phyloP scores from a whole-genome alignment of 371 early-diverging fungal species.

The Lichtheimia corymbifera region DNA sequence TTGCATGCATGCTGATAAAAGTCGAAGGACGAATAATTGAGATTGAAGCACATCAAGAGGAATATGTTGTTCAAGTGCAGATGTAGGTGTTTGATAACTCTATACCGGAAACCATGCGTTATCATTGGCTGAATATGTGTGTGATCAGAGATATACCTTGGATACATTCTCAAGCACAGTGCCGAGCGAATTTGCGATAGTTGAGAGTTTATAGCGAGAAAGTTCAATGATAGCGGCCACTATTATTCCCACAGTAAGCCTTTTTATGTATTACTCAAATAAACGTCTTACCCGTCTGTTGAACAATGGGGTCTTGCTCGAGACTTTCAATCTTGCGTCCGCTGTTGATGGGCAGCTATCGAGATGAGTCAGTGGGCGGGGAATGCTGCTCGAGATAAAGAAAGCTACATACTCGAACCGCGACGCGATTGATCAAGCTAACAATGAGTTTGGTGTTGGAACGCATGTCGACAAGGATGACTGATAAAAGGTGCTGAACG shows the following conservation, averaged over 20 bases:
- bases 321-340: slow-evolving; percentile 56
- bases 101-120: neutral
- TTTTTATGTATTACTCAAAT: neutral
- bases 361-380: neutral
- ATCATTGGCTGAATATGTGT: neutral
- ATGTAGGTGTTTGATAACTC: slow-evolving; percentile 18
- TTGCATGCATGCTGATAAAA: slow-evolving; percentile 75
- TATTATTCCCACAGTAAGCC: neutral
- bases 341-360: slow-evolving; percentile 59
- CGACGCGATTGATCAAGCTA: slow-evolving; percentile 51
- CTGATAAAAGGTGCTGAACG: neutral
- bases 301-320: slow-evolving; percentile 66
- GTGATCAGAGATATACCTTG: slow-evolving; percentile 45
- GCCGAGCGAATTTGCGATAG: slow-evolving; percentile 56
- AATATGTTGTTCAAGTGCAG: slow-evolving; percentile 46
- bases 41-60: slow-evolving; percentile 71
- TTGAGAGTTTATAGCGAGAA: slow-evolving; percentile 56
- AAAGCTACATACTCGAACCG: slow-evolving; percentile 39
- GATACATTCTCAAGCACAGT: slow-evolving; percentile 62
- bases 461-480: slow-evolving; percentile 22
- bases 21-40: slow-evolving; percentile 73
- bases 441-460: slow-evolving; percentile 49
- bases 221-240: slow-evolving; percentile 67
- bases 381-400: neutral
- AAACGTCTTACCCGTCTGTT: slow-evolving; percentile 50